Evolutionary conservation across 345 rosid genomes (phyloP).

Genomic region (Eucalyptus erythrocorys): DNA sequence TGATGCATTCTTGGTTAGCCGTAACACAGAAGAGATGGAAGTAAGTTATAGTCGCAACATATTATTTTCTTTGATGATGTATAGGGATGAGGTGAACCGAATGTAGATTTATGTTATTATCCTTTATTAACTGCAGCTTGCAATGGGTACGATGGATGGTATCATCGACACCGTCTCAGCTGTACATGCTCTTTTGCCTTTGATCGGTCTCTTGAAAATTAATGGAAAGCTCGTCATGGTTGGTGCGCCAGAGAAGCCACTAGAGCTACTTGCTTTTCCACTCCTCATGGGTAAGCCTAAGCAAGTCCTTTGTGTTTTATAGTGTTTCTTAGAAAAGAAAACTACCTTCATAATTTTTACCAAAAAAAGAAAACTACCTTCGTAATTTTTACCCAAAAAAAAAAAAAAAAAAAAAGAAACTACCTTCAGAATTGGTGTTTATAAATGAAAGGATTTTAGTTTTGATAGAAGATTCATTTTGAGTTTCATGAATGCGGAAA

Average conservation of each 20-base stretch:
- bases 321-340: neutral
- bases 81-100: neutral
- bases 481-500: neutral
- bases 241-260: slow-evolving; percentile 35
- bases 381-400: too few species aligned
- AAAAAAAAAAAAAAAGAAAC: too few species aligned
- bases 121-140: neutral
- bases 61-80: neutral
- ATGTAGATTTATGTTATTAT: neutral
- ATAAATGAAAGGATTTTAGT: neutral
- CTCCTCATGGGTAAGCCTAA: slow-evolving; percentile 8
- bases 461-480: neutral
- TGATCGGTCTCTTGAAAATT: slow-evolving; percentile 29
- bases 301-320: neutral
- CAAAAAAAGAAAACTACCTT: too few species aligned
- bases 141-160: slow-evolving; percentile 24
- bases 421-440: neutral
- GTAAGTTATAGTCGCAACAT: too few species aligned
- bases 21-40: too few species aligned
- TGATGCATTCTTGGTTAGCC: too few species aligned
- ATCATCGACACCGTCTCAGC: slow-evolving; percentile 52
- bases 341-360: neutral
- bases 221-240: slow-evolving; percentile 41
- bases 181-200: slow-evolving; percentile 22
- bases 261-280: slow-evolving; percentile 24